Evolutionary conservation across 2,329 filamentous ascomycete species (phyloP).

Genomic region (Paraphaeosphaeria minitans): DNA sequence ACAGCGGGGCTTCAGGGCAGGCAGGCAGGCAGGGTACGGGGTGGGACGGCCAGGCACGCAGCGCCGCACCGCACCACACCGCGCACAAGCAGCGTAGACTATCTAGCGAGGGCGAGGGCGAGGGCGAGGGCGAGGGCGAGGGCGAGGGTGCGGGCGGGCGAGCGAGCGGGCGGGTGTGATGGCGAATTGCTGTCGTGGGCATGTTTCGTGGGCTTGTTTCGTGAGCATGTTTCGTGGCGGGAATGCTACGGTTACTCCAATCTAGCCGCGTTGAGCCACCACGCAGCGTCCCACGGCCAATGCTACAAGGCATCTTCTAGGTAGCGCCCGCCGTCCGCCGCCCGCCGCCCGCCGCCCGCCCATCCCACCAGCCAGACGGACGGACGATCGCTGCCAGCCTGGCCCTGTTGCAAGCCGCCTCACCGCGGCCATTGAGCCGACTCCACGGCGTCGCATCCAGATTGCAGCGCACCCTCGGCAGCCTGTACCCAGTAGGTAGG

Average conservation of each 20-base stretch:
- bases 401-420: background rate
- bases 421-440: background rate
- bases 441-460: conserved; percentile 8
- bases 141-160: background rate
- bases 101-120: background rate
- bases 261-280: background rate
- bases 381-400: conserved; percentile 22
- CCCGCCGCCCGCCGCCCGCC: too few relatives aligned
- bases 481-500: too few relatives aligned
- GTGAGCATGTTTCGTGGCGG: conserved; percentile 29
- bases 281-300: conserved; percentile 16
- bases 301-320: too few relatives aligned
- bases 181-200: conserved; percentile 33
- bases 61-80: background rate
- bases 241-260: conserved; percentile 2
- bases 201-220: conserved; percentile 30
- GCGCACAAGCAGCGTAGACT: background rate
- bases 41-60: conserved; percentile 13
- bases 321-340: too few relatives aligned
- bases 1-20: conserved; percentile 17
- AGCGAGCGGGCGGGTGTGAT: too few relatives aligned
- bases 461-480: too few relatives aligned
- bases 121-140: background rate
- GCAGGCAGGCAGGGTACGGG: too few relatives aligned
- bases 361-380: conserved; percentile 38